Base-by-base conservation (phyloP, 192 early-diverging fungal genomes). In the Umbelopsis sp. region DNA sequence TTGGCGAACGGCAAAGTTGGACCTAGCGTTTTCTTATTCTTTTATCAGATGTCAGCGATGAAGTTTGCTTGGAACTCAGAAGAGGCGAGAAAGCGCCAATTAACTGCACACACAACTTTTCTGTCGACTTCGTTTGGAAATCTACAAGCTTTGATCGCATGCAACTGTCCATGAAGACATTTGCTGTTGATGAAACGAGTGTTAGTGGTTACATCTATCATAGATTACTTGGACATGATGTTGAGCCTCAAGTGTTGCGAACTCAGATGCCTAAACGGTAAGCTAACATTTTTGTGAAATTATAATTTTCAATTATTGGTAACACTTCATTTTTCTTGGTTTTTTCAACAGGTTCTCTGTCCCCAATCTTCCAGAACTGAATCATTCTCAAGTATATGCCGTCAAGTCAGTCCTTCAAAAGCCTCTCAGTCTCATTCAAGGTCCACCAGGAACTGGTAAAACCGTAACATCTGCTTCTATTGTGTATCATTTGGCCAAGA, bases 51-150 rank as follows among this genome's bases (percentile, higher is more conserved):
- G 79, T 92, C 23, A 97, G 90, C 49, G 95, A 98, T 79, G 98
- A 99, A 72, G 95, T 99, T 12, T 93, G 91, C 25, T 73, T 98
- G n/a, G 97, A 99, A 82, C 83, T 99, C 66, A 78, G 84, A 8
- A 74, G 88, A 22, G 73, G 73, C 44, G 84, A 88, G 35, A 87
- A 92, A 27, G 87, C 91, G 9, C 95, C 95, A 7, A 81, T 88
- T 4, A 89, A 92, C 0, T 90, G 90, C 70, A 93, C 91, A 21
- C 92, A 92, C 78, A 94, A 96, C 74, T 98, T 97, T 73, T 90
- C 91, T 12, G 92, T 98, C 18, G 97, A 98, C 69, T 98, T 97
- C 88, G 95, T 99, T 21, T 99, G 97, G 97, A 98, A 98, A 82
- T 91, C 95, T 7, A 96, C 93, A 4, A 93, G 94, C 18, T 99